Base-by-base conservation (phyloP, 129 eudicot species). In the Flaveria linearis region DNA sequence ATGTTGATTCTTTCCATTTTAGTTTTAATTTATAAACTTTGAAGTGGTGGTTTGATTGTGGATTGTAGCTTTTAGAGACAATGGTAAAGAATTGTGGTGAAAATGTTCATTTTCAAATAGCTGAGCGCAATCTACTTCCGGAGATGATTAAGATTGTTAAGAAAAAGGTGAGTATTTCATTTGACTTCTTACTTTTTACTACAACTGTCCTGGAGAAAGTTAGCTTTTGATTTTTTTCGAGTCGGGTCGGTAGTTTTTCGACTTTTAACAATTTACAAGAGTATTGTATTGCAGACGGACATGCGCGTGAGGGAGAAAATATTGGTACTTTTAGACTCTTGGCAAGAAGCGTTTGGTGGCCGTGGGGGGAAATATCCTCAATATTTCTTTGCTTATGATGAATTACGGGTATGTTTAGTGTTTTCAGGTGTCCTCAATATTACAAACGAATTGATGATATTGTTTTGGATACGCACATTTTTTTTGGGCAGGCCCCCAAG, bases 331-430 rank as follows among this genome's bases (percentile, higher is more conserved):
- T 75, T 93, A 61, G 95, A 85, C 71, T 87, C 98, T 52, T 93
- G 98, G 98, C 89, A 88, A 78, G 92, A 90, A 74, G 98, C 98
- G 26, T 93, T 93, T 85, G 97, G 98, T 81, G 98, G 97, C 2
- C 78, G 96, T 18, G 89, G 90, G 36, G 97, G 98, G 71, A 93
- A 75, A 82, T 81, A 90, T 86, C 92, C 91, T 15, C 98, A 90
- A 74, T 93, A 93, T 85, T 90, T 83, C 80, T 83, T 88, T 85
- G 98, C 98, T 51, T 93, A 91, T 65, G 98, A 93, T 64, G 98
- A 93, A 80, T 49, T 93, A 72, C 84, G 97, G 80, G 98, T 93
- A 77, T 73, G 78, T 69, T 30, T 63, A 39, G 42, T 30, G 13
- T 69, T 4, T 57, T 5, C 20, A 50, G n/a, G 15, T 42, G 25